phyloP scores from a whole-genome alignment of 2,329 filamentous ascomycete genomes.

The Aureobasidium subglaciale region DNA sequence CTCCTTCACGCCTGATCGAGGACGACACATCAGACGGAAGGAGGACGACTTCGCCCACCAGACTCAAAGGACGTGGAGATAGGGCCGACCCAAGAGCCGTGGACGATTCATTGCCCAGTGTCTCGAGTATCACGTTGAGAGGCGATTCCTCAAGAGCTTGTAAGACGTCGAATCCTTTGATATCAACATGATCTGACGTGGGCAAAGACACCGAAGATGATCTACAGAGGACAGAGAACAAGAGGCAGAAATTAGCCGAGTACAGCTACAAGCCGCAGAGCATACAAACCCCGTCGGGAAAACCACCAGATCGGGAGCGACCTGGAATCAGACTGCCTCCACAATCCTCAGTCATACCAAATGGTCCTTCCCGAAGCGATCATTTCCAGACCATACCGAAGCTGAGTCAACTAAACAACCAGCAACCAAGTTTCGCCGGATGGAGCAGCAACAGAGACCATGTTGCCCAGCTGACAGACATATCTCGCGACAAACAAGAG shows the following conservation, averaged over 20 bases:
- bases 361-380: background rate
- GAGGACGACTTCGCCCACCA: background rate
- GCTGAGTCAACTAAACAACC: background rate
- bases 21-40: background rate
- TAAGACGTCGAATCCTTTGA: background rate
- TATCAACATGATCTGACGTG: background rate
- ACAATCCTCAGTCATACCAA: background rate
- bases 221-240: background rate
- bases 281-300: background rate
- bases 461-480: background rate
- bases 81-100: background rate
- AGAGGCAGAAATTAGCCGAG: background rate
- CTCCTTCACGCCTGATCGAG: background rate
- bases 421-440: background rate
- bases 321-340: background rate
- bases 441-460: background rate
- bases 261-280: background rate
- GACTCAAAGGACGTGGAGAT: background rate
- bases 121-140: conserved; percentile 7
- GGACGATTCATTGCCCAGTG: background rate
- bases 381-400: background rate
- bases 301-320: background rate
- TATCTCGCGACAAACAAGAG: background rate
- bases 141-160: conserved; percentile 1
- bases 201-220: background rate